These are phyloP conservation scores for Chenopodium berlandieri DNA, from an alignment of 148 eudicot genomes.

Conservation along the genomic window DNA sequence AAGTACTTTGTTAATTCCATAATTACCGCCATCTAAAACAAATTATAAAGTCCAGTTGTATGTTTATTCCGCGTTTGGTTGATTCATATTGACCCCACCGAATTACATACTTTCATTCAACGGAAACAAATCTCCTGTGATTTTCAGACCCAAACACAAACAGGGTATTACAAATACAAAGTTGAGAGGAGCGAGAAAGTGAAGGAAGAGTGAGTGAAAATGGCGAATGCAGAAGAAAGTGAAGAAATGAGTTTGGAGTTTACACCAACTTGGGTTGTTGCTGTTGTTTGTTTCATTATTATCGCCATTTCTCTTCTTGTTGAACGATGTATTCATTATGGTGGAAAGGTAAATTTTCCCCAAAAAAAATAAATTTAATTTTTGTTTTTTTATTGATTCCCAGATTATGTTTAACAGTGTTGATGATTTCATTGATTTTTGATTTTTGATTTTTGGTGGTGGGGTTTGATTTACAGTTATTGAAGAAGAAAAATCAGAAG, in stretches of 20 bases:
- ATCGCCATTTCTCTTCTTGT: conserved; percentile 80
- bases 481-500: conserved; percentile 72
- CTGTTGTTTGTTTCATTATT: conserved; percentile 80
- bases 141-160: not conserved
- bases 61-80: conserved; percentile 5
- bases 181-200: not conserved
- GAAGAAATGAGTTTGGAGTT: conserved; percentile 52
- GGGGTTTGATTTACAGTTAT: conserved; percentile 38
- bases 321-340: conserved; percentile 67
- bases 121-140: not conserved
- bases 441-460: not conserved
- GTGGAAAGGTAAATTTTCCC: conserved; percentile 48
- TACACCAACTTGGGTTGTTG: conserved; percentile 98
- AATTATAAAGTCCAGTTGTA: not conserved
- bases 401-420: not conserved
- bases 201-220: conserved; percentile 1
- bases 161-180: not conserved
- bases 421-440: not conserved
- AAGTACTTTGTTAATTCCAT: not conserved
- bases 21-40: not conserved
- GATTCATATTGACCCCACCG: not conserved
- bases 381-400: not conserved
- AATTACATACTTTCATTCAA: not conserved
- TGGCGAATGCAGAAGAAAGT: conserved; percentile 41
- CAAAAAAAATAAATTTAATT: not conserved